Conservation (phyloP, 129 eudicot species). For the Chrysanthemum lavandulifolium region DNA sequence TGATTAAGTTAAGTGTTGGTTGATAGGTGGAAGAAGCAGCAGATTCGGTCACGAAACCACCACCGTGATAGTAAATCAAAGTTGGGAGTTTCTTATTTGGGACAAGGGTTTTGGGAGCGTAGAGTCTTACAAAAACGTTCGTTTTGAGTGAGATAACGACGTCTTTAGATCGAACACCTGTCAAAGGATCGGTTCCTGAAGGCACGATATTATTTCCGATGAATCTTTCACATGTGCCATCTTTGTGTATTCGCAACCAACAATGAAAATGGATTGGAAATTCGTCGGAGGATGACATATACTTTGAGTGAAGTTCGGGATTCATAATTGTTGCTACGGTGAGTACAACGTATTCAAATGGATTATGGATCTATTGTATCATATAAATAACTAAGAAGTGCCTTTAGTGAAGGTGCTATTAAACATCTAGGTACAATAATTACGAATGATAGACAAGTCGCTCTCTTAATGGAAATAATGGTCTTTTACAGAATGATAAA, state of each 20-base stretch:
- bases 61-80: constrained; percentile 44
- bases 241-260: constrained; percentile 16
- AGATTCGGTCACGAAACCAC: constrained; percentile 32
- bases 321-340: no score
- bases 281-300: no score
- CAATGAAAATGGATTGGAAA: not conserved
- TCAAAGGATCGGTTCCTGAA: not conserved
- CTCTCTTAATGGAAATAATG: no score
- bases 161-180: constrained; percentile 14
- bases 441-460: no score
- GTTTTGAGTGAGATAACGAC: not conserved
- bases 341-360: no score
- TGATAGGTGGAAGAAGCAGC: constrained; percentile 35
- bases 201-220: not conserved
- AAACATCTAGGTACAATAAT: no score
- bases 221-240: constrained; percentile 12
- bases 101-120: constrained; percentile 10
- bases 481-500: no score
- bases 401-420: no score
- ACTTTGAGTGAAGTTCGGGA: no score
- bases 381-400: no score
- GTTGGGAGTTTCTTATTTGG: constrained; percentile 8
- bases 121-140: not conserved
- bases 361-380: no score
- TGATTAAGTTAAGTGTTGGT: constrained; percentile 28